These are phyloP conservation scores for Vicia villosa DNA, from an alignment of 306 rosid genomes.

Conservation along the genomic window DNA sequence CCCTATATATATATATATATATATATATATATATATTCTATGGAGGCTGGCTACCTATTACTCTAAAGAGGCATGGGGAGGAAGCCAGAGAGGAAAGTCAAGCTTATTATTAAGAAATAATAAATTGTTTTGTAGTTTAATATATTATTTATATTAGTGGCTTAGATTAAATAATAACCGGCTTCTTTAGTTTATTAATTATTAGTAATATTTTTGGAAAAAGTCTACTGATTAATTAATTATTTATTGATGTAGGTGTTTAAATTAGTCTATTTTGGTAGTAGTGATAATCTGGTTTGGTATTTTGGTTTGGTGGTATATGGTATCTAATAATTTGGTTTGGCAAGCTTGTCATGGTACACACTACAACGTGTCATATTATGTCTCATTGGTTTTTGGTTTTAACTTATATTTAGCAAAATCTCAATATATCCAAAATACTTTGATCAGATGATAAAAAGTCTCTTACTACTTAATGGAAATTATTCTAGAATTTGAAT, in stretches of 20 bases:
- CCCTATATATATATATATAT: neutral
- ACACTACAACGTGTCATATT: neutral
- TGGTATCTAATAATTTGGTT: neutral
- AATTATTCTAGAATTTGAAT: too few species aligned
- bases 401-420: too few species aligned
- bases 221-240: neutral
- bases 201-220: neutral
- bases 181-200: constrained; percentile 24
- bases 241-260: neutral
- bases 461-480: too few species aligned
- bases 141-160: constrained; percentile 20
- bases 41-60: neutral
- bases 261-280: neutral
- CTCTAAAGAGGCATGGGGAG: constrained; percentile 6
- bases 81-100: constrained; percentile 23
- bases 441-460: too few species aligned
- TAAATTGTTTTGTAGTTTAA: constrained; percentile 5
- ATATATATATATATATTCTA: neutral
- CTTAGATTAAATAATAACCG: constrained; percentile 36
- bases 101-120: neutral
- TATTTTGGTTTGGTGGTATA: neutral
- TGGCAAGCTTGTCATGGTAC: neutral
- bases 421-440: too few species aligned
- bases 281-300: constrained; percentile 1
- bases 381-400: neutral